These are phyloP conservation scores for Leishmania tropica DNA, from an alignment of 208 protist genomes.

Conservation along the genomic window DNA sequence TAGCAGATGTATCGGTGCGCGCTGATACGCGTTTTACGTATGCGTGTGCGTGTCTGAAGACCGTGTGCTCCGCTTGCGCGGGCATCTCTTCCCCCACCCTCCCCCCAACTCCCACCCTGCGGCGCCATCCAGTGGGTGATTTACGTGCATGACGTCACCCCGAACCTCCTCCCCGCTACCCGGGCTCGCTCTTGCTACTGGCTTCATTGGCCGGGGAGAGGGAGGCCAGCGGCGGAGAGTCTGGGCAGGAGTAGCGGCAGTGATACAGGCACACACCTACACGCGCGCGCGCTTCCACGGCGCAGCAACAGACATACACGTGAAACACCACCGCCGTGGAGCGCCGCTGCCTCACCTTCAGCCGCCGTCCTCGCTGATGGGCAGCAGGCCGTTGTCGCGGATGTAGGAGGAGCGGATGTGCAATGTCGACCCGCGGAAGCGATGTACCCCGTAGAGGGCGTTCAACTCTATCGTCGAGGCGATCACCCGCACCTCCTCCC, in stretches of 20 bases:
- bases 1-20: neutral
- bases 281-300: neutral
- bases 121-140: neutral
- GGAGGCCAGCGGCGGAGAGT: neutral
- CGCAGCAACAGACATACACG: neutral
- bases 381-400: slow-evolving; percentile 61
- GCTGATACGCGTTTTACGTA: neutral
- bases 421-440: slow-evolving; percentile 46
- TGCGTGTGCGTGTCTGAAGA: neutral
- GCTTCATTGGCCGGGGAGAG: neutral
- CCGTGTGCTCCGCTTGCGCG: neutral
- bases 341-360: neutral
- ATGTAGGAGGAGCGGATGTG: slow-evolving; percentile 52
- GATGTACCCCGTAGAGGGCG: slow-evolving; percentile 67
- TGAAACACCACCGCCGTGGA: neutral
- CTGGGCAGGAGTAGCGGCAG: neutral
- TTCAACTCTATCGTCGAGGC: slow-evolving; percentile 72
- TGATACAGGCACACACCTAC: neutral
- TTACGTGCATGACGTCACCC: neutral
- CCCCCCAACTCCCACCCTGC: too few species aligned
- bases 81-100: neutral
- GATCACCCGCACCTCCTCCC: slow-evolving; percentile 34
- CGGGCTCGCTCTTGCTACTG: neutral
- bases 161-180: neutral
- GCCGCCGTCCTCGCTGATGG: slow-evolving; percentile 46